Evolutionary conservation across 1,139 yeast species (phyloP), one percentile per base, ranked within the genome.

Genomic region (Lodderomyces theae): DNA sequence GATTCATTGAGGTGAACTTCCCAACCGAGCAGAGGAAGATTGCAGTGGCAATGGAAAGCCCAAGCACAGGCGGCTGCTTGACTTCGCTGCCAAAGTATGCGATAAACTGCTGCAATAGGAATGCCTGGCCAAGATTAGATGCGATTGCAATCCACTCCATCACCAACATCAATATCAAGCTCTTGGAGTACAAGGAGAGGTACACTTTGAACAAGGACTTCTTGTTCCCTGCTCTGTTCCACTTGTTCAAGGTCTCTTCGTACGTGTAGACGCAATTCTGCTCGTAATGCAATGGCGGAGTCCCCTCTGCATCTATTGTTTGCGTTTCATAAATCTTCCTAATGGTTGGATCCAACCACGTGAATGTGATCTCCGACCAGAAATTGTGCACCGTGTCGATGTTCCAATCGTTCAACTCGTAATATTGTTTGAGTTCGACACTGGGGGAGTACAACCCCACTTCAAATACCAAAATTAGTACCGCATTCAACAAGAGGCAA

Each of bases 401-500:
- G 38, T 58, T 57, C 71, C 71, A 66, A 19, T 52, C 70, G 42
- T 65, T 65, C 44, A 66, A 57, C 22, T 62, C 58, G 42, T 48
- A 76, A 47, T 64, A 66, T 5, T 68, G 69, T 5, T 53, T 39
- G 26, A 79, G 61, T 48, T 74, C 78, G 2, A 53, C 51, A 4
- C 74, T 66, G 4, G 83, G 82, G 8, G 53, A 44, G 49, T 67
- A 79, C 26, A 52, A 51, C 21, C 47, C 47, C 3, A 59, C 47
- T 45, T 76, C 76, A 25, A 76, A 56, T 2, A 56, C 24, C 15
- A 69, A 61, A n/a, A 77, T 56, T 2, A 53, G 44, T 0, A 60
- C 2, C 1, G 74, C 52, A 45, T 69, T 69, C n/a, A 56, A 15
- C 4, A 54, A 42, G 17, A 54, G 34, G 3, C 48, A 42, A 5